These are phyloP conservation scores for Naegleria lovaniensis DNA, from an alignment of 208 protist species.

Conservation along the genomic window DNA sequence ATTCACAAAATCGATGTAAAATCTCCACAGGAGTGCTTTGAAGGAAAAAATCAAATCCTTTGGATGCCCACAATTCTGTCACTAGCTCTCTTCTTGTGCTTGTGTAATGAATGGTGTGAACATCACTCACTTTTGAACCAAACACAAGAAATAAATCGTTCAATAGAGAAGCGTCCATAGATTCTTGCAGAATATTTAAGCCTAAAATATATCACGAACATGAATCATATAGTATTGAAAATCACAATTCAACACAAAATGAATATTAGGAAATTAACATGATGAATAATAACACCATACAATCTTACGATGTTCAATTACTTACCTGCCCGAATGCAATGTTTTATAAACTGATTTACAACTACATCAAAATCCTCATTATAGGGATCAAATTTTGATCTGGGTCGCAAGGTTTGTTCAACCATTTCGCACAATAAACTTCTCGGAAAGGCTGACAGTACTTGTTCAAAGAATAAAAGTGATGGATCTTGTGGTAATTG, in stretches of 20 bases:
- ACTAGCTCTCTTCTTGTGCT: not conserved
- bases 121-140: no score
- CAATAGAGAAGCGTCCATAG: no score
- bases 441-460: not conserved
- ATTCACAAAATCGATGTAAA: not conserved
- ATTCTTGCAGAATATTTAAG: no score
- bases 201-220: no score
- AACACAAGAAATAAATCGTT: no score
- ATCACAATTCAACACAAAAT: no score
- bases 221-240: no score
- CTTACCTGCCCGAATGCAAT: not conserved
- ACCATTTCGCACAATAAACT: not conserved
- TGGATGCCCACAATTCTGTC: not conserved
- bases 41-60: not conserved
- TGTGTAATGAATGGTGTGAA: no score
- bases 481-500: no score
- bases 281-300: no score
- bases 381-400: not conserved
- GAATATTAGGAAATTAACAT: no score
- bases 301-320: not conserved
- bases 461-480: not conserved
- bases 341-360: not conserved
- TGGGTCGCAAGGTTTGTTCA: not conserved
- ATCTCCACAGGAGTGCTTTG: not conserved
- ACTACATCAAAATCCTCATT: not conserved